Conservation (phyloP, 192 early-diverging fungal genomes). For the Rhizophagus sp. region DNA sequence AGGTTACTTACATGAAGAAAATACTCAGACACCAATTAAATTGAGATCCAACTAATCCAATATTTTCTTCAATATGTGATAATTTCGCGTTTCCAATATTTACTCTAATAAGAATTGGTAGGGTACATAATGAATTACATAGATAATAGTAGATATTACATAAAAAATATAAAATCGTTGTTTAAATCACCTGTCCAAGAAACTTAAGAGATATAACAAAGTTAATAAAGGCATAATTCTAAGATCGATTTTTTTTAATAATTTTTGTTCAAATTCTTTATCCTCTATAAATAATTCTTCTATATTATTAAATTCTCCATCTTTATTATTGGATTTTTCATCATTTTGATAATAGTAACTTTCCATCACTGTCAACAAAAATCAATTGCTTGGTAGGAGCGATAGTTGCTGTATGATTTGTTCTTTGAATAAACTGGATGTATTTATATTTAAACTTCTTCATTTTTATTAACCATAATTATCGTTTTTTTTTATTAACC, state of each 20-base stretch:
- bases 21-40: constrained; percentile 65
- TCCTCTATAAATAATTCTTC: background rate
- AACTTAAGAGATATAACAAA: constrained; percentile 65
- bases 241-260: constrained; percentile 63
- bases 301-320: no score
- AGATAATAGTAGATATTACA: no score
- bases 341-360: no score
- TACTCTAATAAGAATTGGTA: background rate
- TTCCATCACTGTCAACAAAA: no score
- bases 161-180: no score
- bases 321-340: no score
- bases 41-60: constrained; percentile 42
- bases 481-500: no score
- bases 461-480: no score
- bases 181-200: constrained; percentile 55
- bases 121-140: background rate
- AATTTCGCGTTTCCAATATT: constrained; percentile 58
- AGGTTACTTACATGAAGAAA: constrained; percentile 61
- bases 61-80: constrained; percentile 41
- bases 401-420: no score
- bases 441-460: no score
- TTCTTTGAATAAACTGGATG: no score
- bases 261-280: constrained; percentile 17
- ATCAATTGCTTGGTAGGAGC: no score
- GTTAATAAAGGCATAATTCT: constrained; percentile 64